A percentile compares a stretch with the other conserved stretches of the same genome.
Conservation (phyloP, 192 early-diverging fungal species). For the Umbelopsis isabellina region DNA sequence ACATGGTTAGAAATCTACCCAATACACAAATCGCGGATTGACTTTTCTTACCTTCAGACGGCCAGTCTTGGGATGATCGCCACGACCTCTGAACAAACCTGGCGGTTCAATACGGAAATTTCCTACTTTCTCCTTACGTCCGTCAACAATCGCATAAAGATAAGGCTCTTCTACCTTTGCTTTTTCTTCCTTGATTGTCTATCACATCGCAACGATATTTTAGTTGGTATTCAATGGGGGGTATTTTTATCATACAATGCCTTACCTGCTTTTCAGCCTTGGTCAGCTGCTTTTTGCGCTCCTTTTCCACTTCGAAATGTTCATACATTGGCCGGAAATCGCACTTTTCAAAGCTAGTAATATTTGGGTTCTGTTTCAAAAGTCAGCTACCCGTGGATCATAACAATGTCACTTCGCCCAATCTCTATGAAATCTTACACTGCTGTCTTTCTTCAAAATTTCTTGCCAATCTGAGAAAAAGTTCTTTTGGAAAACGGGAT, state of each 20-base stretch:
- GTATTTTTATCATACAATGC: background rate
- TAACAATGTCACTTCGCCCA: too few species aligned
- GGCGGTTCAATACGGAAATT: slow-evolving; percentile 98
- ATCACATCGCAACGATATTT: background rate
- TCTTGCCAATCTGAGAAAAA: slow-evolving; percentile 90
- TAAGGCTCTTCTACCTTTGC: slow-evolving; percentile 73
- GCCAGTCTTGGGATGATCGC: slow-evolving; percentile 95
- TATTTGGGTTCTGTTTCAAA: slow-evolving; percentile 60
- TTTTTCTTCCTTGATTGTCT: slow-evolving; percentile 72
- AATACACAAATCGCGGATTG: too few species aligned
- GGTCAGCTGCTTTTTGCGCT: slow-evolving; percentile 80
- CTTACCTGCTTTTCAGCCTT: slow-evolving; percentile 86
- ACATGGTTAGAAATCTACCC: background rate
- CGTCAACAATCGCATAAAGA: slow-evolving; percentile 76
- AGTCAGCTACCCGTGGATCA: background rate
- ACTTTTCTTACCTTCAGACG: slow-evolving; percentile 68
- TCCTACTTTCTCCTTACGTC: slow-evolving; percentile 95
- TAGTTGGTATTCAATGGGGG: background rate
- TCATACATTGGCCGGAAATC: slow-evolving; percentile 88
- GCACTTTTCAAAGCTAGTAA: slow-evolving; percentile 81
- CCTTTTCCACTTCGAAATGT: slow-evolving; percentile 74
- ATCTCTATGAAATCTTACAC: slow-evolving; percentile 41
- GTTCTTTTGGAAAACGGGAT: slow-evolving; percentile 85
- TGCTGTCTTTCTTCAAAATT: slow-evolving; percentile 64
- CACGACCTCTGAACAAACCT: slow-evolving; percentile 94